These are phyloP conservation scores for Auriculariales sp. DNA, from an alignment of 768 basidiomycete species.

Conservation along the genomic window DNA sequence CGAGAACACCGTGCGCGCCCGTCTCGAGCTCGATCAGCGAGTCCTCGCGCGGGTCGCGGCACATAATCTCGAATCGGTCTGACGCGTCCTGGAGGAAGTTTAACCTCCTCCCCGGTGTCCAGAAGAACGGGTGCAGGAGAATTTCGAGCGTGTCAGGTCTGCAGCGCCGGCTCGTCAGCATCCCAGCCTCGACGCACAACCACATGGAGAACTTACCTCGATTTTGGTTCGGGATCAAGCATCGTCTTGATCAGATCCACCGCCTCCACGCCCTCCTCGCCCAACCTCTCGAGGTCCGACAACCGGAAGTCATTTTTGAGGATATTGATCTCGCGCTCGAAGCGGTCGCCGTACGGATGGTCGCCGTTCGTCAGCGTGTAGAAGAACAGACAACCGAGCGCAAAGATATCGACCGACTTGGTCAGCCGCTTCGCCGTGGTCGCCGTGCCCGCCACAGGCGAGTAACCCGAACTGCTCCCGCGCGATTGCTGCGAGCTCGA, in stretches of 20 bases:
- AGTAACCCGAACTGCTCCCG: slow-evolving; percentile 36
- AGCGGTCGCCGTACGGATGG: slow-evolving; percentile 90
- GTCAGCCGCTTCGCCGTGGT: slow-evolving; percentile 58
- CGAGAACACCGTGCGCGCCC: slow-evolving; percentile 56
- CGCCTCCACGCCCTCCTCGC: slow-evolving; percentile 90
- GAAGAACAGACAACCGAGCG: slow-evolving; percentile 89
- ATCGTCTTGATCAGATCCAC: slow-evolving; percentile 64
- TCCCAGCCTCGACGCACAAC: background rate
- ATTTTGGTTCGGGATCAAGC: slow-evolving; percentile 60
- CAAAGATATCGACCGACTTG: slow-evolving; percentile 93
- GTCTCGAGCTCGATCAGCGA: slow-evolving; percentile 63
- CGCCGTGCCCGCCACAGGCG: slow-evolving; percentile 16
- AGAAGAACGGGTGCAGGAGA: slow-evolving; percentile 91
- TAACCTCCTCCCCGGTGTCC: slow-evolving; percentile 75
- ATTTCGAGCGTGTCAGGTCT: slow-evolving; percentile 85
- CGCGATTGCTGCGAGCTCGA: slow-evolving; percentile 51
- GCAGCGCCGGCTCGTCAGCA: slow-evolving; percentile 4
- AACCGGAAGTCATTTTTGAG: slow-evolving; percentile 65
- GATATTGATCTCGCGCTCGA: slow-evolving; percentile 90
- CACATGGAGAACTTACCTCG: slow-evolving; percentile 40
- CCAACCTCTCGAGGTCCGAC: slow-evolving; percentile 59
- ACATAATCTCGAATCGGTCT: slow-evolving; percentile 97
- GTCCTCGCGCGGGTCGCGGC: slow-evolving; percentile 73
- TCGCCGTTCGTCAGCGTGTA: slow-evolving; percentile 80
- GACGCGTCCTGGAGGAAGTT: slow-evolving; percentile 96